phyloP scores from a whole-genome alignment of 2,329 filamentous ascomycete genomes.

The Cordyceps sp. region DNA sequence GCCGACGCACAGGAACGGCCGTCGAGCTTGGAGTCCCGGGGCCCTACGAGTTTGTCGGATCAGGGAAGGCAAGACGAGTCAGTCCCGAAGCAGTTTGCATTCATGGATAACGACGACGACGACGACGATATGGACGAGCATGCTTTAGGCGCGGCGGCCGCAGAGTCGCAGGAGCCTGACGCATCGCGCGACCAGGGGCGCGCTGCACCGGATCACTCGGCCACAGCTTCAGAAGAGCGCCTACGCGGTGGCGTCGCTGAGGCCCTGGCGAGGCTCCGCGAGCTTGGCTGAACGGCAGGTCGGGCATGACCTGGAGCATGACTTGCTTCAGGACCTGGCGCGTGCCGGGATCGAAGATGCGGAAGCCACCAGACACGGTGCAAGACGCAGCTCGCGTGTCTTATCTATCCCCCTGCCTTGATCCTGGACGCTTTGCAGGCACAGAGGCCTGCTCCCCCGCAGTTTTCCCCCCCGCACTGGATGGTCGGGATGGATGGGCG shows the following conservation, averaged over 20 bases:
- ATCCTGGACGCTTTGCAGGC: no score
- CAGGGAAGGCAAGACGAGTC: background rate
- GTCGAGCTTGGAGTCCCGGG: no score
- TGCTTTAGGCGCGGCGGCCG: no score
- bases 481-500: no score
- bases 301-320: background rate
- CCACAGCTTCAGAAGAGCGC: conserved; percentile 15
- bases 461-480: no score
- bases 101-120: conserved; percentile 24
- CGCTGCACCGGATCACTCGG: conserved; percentile 3
- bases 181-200: conserved; percentile 9
- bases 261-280: conserved; percentile 40
- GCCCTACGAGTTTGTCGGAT: conserved; percentile 1
- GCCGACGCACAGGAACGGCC: background rate
- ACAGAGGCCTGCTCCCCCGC: no score
- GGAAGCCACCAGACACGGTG: no score
- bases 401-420: no score
- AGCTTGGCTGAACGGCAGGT: conserved; percentile 12
- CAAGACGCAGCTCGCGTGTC: no score
- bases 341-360: background rate
- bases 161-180: conserved; percentile 24
- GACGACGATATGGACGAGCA: conserved; percentile 24
- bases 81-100: conserved; percentile 18
- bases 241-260: conserved; percentile 42
- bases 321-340: background rate